Conservation (phyloP, 192 early-diverging fungal species). For the Coemansia sp. region DNA sequence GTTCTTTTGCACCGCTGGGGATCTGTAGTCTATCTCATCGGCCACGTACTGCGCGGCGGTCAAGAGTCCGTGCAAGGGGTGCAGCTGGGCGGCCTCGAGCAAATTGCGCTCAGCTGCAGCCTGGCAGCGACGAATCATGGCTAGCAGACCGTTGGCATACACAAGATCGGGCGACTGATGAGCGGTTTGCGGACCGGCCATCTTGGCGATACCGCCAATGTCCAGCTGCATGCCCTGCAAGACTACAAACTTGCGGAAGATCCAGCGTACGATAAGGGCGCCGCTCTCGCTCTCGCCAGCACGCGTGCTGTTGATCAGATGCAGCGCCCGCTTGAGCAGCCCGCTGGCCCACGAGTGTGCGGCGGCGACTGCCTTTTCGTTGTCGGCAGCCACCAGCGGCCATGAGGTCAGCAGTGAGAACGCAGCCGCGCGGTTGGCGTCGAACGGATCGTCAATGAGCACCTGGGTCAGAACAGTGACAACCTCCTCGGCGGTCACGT, state of each 20-base stretch:
- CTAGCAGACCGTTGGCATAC: slow-evolving; percentile 26
- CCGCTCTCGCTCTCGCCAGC: slow-evolving; percentile 82
- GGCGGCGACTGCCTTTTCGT: slow-evolving; percentile 45
- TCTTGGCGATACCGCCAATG: background rate
- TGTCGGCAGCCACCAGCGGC: slow-evolving; percentile 63
- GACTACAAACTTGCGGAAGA: slow-evolving; percentile 76
- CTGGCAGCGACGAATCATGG: slow-evolving; percentile 15
- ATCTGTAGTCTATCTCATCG: slow-evolving; percentile 57
- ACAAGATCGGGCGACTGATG: slow-evolving; percentile 4
- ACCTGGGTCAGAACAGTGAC: slow-evolving; percentile 55
- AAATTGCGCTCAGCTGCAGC: slow-evolving; percentile 47
- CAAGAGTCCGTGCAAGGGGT: slow-evolving; percentile 59
- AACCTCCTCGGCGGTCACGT: slow-evolving; percentile 32
- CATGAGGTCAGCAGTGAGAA: slow-evolving; percentile 68
- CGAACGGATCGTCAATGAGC: slow-evolving; percentile 64
- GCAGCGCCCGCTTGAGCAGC: slow-evolving; percentile 60
- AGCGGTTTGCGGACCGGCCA: background rate
- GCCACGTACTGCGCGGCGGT: slow-evolving; percentile 59
- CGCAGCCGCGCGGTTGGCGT: slow-evolving; percentile 68
- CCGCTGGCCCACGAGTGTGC: slow-evolving; percentile 35
- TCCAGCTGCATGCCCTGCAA: slow-evolving; percentile 29
- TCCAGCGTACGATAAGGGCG: slow-evolving; percentile 69
- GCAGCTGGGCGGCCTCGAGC: slow-evolving; percentile 45
- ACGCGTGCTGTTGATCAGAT: slow-evolving; percentile 60
- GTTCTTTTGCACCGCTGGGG: slow-evolving; percentile 41